Base-by-base conservation (phyloP, 805 yeast genomes). In the Metschnikowia henanensis region DNA sequence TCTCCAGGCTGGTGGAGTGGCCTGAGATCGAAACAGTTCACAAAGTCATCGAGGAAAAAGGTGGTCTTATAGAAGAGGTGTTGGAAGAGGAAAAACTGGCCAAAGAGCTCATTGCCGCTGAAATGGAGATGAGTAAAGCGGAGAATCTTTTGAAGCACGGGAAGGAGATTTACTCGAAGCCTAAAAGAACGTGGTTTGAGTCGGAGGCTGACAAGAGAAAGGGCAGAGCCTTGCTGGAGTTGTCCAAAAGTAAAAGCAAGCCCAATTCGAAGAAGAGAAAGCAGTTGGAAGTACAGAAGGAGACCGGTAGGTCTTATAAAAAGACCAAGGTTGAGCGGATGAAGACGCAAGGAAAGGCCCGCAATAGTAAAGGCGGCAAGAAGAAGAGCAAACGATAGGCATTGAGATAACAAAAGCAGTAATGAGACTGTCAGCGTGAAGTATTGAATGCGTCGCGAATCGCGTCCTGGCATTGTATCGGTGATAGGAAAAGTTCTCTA, bases 181-280 rank as follows among this genome's bases (percentile, higher is more conserved):
- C 99, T 26, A 89, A 80, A 65, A 81, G 99, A 70, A 94, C 99
- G 0, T 94, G 99, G 99, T 92, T 94, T 65, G 92, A 88, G 66
- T 58, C 73, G 26, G 81, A 77, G 47, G 66, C 64, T 37, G 83
- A 79, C 28, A 79, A 80, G 65, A 68, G 72, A 65, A 68, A 55
- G 55, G 53, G 63, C 15, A 61, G 53, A 39, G 73, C 61, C 6
- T 57, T 66, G 63, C 65, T 61, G 26, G 70, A 67, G 35, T 59
- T 72, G 47, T 65, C 73, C 32, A 72, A 78, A 45, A 74, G 70
- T 43, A 81, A 80, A 43, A 78, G 80, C 58, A 76, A 75, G 55
- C 60, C 75, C 19, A 84, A 83, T 55, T 77, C 85, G 44, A 84
- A 81, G 61, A 83, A 83, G 72, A 77, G 91, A 66, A 87, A 87